Evolutionary conservation across 2,329 filamentous ascomycete genomes (phyloP).

Genomic region (Alternaria ethzedia): DNA sequence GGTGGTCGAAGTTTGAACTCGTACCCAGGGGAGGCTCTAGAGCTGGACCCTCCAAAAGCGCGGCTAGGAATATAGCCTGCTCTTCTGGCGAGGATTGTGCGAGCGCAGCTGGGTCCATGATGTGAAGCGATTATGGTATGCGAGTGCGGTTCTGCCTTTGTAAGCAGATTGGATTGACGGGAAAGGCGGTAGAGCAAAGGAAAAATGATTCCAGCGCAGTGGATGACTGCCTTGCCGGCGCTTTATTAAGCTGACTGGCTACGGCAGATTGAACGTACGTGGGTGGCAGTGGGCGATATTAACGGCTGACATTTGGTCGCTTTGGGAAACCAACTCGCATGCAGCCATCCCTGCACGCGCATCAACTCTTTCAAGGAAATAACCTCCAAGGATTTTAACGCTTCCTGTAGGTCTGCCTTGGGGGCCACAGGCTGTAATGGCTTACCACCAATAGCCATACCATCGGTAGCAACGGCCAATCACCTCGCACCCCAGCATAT

Average conservation of each 20-base stretch:
- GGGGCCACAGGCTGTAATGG: not conserved
- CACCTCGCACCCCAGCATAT: not conserved
- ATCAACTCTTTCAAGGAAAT: not conserved
- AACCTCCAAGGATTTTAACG: not conserved
- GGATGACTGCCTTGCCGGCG: not conserved
- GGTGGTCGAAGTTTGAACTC: not conserved
- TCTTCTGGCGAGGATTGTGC: not conserved
- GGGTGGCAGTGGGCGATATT: not conserved
- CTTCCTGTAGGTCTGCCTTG: not conserved
- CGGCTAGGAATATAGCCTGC: not conserved
- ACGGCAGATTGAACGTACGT: not conserved
- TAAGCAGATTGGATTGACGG: not conserved
- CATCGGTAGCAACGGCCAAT: not conserved
- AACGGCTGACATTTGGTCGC: not conserved
- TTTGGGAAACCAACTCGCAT: not conserved
- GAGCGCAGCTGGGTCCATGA: not conserved
- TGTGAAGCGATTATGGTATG: not conserved
- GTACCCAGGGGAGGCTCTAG: not conserved
- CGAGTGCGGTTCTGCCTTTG: not conserved
- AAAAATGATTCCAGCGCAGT: not conserved
- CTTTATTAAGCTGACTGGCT: not conserved
- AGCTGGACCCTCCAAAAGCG: not conserved
- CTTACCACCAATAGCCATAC: not conserved
- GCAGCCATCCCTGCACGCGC: not conserved
- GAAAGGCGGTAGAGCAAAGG: not conserved